Evolutionary conservation across 2,329 filamentous ascomycete genomes (phyloP).

Genomic region (Helminthosporium solani): DNA sequence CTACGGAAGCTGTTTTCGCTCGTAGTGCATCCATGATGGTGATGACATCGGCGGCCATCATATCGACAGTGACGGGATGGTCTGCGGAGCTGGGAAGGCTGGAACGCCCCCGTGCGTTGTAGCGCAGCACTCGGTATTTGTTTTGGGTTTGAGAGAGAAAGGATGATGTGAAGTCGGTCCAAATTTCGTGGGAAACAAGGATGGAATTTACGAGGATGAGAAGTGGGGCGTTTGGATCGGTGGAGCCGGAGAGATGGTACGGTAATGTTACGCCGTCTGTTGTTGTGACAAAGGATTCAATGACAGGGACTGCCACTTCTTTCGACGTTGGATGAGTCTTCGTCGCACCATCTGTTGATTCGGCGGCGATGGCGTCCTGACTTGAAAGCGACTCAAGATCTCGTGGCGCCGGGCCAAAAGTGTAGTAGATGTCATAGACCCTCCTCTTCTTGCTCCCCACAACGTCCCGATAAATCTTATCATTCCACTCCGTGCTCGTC

Average conservation of each 20-base stretch:
- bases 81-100: constrained; percentile 43
- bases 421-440: constrained; percentile 72
- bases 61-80: constrained; percentile 57
- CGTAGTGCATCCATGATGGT: constrained; percentile 68
- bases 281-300: constrained; percentile 69
- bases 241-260: constrained; percentile 74
- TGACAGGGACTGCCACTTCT: constrained; percentile 52
- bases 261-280: constrained; percentile 67
- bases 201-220: constrained; percentile 80
- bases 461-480: constrained; percentile 59
- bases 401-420: constrained; percentile 72
- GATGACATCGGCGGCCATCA: constrained; percentile 67
- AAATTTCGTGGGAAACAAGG: constrained; percentile 75
- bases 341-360: constrained; percentile 56
- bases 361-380: constrained; percentile 50
- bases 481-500: constrained; percentile 62
- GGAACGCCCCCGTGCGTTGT: constrained; percentile 71
- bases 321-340: constrained; percentile 51
- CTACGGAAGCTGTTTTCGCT: constrained; percentile 63
- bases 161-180: constrained; percentile 70
- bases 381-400: constrained; percentile 62
- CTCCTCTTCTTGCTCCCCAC: constrained; percentile 60
- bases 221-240: constrained; percentile 65
- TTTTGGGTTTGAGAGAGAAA: constrained; percentile 60
- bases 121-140: constrained; percentile 73